phyloP scores from a whole-genome alignment of 805 yeast genomes.

The Debaryomyces tyrocola region DNA sequence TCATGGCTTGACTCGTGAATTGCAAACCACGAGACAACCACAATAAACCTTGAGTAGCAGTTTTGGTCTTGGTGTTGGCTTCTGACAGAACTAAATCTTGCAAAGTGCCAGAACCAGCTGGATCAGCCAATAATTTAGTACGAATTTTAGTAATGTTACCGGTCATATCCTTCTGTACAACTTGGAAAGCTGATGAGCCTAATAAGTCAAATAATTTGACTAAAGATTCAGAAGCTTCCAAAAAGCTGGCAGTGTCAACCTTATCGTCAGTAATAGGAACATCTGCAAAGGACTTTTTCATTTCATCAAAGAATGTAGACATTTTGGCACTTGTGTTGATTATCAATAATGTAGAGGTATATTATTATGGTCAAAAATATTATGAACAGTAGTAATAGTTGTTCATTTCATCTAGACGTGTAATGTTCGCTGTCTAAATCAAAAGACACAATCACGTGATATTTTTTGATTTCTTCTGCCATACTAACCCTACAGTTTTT shows the following conservation, averaged over 20 bases:
- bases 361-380: background rate
- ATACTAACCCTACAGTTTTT: background rate
- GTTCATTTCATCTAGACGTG: background rate
- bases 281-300: constrained; percentile 72
- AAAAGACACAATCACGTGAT: background rate
- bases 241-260: constrained; percentile 70
- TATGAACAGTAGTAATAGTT: too few species aligned
- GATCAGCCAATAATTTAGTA: constrained; percentile 62
- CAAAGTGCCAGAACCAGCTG: constrained; percentile 62
- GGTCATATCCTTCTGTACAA: constrained; percentile 83
- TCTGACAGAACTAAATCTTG: constrained; percentile 79
- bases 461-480: background rate
- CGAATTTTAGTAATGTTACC: constrained; percentile 82
- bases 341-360: background rate
- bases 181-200: constrained; percentile 81
- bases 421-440: background rate
- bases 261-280: constrained; percentile 64
- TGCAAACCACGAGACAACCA: constrained; percentile 87
- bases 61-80: constrained; percentile 62
- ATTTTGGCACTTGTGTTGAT: constrained; percentile 23
- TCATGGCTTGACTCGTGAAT: constrained; percentile 88
- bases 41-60: constrained; percentile 86
- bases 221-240: constrained; percentile 81
- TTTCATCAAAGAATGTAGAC: constrained; percentile 80
- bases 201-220: constrained; percentile 80